Base-by-base conservation (phyloP, 306 rosid species). In the Datisca glomerata region DNA sequence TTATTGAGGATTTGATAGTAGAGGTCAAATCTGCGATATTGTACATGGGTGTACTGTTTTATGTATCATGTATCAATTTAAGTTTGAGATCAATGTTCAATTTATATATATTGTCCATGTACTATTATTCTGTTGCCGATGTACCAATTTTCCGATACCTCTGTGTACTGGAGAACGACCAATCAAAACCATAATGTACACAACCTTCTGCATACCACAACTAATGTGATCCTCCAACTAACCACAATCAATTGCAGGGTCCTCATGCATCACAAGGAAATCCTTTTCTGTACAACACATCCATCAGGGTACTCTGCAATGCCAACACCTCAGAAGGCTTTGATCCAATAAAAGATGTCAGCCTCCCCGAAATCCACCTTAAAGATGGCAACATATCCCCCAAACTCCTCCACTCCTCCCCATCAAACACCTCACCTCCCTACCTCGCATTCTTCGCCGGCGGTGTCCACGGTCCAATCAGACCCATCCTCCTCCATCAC, bases 321-420 rank as follows among this genome's bases (percentile, higher is more conserved):
- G 94, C 96, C 70, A 86, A 86, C 76, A 40, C 74, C 33, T 73
- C 86, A 24, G 96, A 86, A 65, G 92, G 96, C 44, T 86, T 86
- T 81, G 66, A 71, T 59, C 96, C 94, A 7, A 53, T 59, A 47
- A 86, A 79, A 24, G 96, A 86, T 55, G 92, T 81, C 27, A 42
- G 66, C 51, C 73, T 81, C 21, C 94, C 94, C 1, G 96, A 86
- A 63, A 86, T 86, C 64, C 54, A 61, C 46, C 86, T 86, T 21
- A 55, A 32, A n/a, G 69, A 74, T 20, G 92, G 94, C 22, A 41
- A 59, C 20, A 55, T 76, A 11, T 60, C 92, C 12, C 27, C 75
- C 5, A 76, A 73, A 29, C 79, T 86, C 55, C 47, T 58, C 32
- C 20, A 71, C 7, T 71, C 71, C 1, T 83, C 68, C 4, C 70